Percentiles rank a stretch among this genome's conserved stretches.
Conservation (phyloP, 768 basidiomycete genomes). For the Suillus occidentalis region DNA sequence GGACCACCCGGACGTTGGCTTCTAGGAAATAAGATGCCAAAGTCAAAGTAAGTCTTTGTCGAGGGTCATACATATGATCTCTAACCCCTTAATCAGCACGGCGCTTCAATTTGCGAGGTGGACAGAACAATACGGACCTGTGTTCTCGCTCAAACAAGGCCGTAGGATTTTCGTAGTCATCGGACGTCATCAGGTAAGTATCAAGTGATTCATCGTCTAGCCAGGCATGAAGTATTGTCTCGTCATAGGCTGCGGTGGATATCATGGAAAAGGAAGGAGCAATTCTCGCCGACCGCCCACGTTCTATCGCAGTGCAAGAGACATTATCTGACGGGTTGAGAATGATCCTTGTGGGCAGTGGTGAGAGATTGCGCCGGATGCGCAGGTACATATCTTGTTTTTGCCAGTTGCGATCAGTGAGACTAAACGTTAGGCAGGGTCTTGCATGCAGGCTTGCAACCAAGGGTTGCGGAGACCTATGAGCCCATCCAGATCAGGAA, state of each 20-base stretch:
- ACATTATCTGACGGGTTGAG: constrained; percentile 35
- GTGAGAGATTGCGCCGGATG: constrained; percentile 32
- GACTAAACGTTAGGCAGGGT: neutral
- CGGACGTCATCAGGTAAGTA: constrained; percentile 21
- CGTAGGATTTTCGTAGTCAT: constrained; percentile 17
- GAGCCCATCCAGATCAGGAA: neutral
- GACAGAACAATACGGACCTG: constrained; percentile 59
- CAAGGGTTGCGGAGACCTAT: neutral
- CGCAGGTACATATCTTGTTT: neutral
- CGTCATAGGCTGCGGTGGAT: constrained; percentile 40
- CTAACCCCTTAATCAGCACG: neutral
- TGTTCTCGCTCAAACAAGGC: constrained; percentile 56
- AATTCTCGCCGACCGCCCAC: constrained; percentile 36
- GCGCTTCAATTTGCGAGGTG: constrained; percentile 47
- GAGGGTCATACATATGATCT: neutral
- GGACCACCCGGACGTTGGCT: constrained; percentile 27
- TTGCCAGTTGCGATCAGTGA: neutral
- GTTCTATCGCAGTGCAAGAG: constrained; percentile 35
- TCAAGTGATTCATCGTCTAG: neutral
- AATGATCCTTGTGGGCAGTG: constrained; percentile 24
- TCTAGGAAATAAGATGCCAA: constrained; percentile 22
- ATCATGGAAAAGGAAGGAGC: constrained; percentile 42
- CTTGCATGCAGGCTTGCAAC: neutral
- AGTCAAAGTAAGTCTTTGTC: constrained; percentile 24
- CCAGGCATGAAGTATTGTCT: neutral